phyloP scores from a whole-genome alignment of 2,329 filamentous ascomycete species.

The Cucurbitaria berberidis region DNA sequence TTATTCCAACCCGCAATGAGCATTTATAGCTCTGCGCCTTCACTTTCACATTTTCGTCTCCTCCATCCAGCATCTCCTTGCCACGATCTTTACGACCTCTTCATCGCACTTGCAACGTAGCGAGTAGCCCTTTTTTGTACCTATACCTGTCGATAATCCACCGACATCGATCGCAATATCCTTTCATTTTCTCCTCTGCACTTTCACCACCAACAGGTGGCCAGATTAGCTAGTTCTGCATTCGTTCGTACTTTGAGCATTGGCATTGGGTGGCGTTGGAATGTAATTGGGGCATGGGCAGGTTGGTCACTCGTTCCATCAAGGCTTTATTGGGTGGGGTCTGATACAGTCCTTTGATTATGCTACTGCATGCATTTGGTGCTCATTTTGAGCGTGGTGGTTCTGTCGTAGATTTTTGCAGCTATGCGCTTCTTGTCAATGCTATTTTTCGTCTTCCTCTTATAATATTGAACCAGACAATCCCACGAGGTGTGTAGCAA shows the following conservation, averaged over 20 bases:
- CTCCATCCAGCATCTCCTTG: conserved; percentile 15
- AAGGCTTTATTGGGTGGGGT: conserved; percentile 4
- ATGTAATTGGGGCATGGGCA: conserved; percentile 22
- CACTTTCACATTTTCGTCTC: conserved; percentile 21
- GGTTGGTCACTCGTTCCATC: conserved; percentile 24
- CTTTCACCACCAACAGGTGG: conserved; percentile 1
- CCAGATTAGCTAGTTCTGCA: conserved; percentile 4
- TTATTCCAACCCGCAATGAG: conserved; percentile 23
- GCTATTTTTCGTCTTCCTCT: conserved; percentile 2
- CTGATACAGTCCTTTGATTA: conserved; percentile 4
- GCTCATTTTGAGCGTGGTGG: not conserved
- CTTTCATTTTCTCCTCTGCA: conserved; percentile 4
- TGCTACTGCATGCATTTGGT: conserved; percentile 1
- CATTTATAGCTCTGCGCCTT: conserved; percentile 3
- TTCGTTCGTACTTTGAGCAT: conserved; percentile 1
- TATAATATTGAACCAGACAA: too few species aligned
- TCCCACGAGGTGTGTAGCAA: too few species aligned
- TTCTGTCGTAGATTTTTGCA: conserved; percentile 21
- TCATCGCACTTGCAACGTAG: not conserved
- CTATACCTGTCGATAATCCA: conserved; percentile 10
- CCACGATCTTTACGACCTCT: conserved; percentile 25
- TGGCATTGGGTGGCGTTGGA: conserved; percentile 17
- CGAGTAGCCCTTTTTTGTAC: conserved; percentile 10
- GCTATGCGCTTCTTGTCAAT: conserved; percentile 25
- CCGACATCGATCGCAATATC: conserved; percentile 7